These are phyloP conservation scores for Lactuca sativa DNA, from an alignment of 129 eudicot genomes.

Conservation along the genomic window DNA sequence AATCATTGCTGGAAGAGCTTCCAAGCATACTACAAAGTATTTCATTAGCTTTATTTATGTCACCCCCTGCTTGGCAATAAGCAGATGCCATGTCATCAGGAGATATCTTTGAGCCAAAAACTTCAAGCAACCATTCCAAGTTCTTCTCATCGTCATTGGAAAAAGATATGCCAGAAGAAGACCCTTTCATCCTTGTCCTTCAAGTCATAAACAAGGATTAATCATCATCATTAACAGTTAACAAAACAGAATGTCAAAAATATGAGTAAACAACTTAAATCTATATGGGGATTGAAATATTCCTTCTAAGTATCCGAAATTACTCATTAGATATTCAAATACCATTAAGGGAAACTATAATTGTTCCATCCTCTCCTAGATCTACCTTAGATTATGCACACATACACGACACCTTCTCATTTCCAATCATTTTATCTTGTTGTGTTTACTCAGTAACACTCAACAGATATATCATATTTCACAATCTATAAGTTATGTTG, in stretches of 20 bases:
- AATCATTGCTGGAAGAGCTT: constrained; percentile 34
- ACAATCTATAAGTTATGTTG: constrained; percentile 5
- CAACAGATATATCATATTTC: background rate
- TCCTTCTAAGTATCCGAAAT: too few species aligned
- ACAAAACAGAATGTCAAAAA: background rate
- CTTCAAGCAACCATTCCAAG: constrained; percentile 54
- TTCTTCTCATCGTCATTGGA: constrained; percentile 46
- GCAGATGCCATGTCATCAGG: constrained; percentile 71
- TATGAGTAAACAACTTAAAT: too few species aligned
- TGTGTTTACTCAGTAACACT: background rate
- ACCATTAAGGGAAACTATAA: constrained; percentile 3
- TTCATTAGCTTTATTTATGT: constrained; percentile 47
- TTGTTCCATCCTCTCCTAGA: background rate
- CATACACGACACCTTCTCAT: background rate
- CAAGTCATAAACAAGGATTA: constrained; percentile 25
- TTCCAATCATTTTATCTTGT: background rate
- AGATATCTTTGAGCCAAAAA: constrained; percentile 64
- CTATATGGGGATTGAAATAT: too few species aligned
- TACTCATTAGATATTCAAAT: background rate
- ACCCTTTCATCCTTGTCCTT: constrained; percentile 46
- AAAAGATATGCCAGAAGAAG: constrained; percentile 31
- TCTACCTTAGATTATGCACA: background rate
- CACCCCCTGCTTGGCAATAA: constrained; percentile 51
- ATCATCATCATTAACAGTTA: constrained; percentile 14
- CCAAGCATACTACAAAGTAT: constrained; percentile 49